These are phyloP conservation scores for Tuber melanosporum DNA, from an alignment of 495 filamentous ascomycete genomes.

Conservation along the genomic window DNA sequence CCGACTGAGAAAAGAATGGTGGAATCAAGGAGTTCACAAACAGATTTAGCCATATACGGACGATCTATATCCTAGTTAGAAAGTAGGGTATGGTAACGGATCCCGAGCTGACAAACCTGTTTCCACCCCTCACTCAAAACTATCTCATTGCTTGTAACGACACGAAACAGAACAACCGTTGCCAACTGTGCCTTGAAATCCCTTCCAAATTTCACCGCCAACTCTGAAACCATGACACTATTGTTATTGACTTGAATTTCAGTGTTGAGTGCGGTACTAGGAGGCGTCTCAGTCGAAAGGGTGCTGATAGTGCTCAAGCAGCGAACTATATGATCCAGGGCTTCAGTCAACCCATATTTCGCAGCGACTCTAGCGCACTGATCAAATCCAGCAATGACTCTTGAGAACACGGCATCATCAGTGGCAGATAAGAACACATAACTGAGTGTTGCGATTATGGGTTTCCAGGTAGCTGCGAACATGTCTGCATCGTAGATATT, in stretches of 20 bases:
- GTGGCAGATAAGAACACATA: conserved; percentile 99
- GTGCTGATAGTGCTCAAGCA: conserved; percentile 86
- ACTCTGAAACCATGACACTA: conserved; percentile 97
- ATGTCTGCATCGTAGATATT: conserved; percentile 96
- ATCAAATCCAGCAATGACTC: conserved; percentile 88
- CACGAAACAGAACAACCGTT: conserved; percentile 85
- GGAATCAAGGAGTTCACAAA: conserved; percentile 94
- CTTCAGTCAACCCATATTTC: conserved; percentile 74
- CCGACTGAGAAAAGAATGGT: conserved; percentile 67
- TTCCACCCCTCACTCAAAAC: conserved; percentile 74
- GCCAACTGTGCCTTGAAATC: conserved; percentile 91
- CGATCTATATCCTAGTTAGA: conserved; percentile 52
- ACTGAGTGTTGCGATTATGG: conserved; percentile 85
- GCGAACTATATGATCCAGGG: conserved; percentile 82
- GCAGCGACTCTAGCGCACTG: conserved; percentile 93
- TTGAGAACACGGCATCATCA: conserved; percentile 91
- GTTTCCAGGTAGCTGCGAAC: conserved; percentile 94
- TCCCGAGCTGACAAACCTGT: conserved; percentile 53
- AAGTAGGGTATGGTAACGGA: conserved; percentile 9
- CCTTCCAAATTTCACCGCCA: conserved; percentile 91
- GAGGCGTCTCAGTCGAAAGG: conserved; percentile 63
- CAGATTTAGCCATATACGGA: conserved; percentile 87
- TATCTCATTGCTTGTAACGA: conserved; percentile 74
- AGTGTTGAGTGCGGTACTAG: conserved; percentile 85
- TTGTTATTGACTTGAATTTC: conserved; percentile 87